Evolutionary conservation across 192 early-diverging fungal genomes (phyloP).

Genomic region (Coemansia sp.): DNA sequence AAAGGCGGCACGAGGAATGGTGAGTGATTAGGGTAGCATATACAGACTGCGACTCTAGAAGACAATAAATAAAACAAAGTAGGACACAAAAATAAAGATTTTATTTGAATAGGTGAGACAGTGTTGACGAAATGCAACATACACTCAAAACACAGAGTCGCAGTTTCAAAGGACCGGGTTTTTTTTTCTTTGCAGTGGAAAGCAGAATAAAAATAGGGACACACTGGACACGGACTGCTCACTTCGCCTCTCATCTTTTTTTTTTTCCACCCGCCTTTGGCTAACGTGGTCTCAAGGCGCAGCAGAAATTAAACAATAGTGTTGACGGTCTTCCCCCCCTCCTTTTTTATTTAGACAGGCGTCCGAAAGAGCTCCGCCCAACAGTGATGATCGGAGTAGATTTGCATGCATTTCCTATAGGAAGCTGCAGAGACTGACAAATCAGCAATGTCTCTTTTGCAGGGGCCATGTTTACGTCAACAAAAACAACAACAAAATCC

Average conservation of each 20-base stretch:
- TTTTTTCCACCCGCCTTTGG: neutral
- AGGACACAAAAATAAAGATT: neutral
- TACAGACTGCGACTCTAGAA: neutral
- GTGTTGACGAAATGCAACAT: neutral
- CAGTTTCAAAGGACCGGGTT: neutral
- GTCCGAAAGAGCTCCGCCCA: neutral
- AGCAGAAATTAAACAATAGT: neutral
- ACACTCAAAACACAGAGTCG: neutral
- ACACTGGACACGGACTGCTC: neutral
- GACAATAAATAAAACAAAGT: neutral
- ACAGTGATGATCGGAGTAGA: neutral
- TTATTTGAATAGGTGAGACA: too few species aligned
- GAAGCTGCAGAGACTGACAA: constrained; percentile 1
- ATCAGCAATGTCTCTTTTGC: neutral
- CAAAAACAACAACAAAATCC: neutral
- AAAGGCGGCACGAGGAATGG: neutral
- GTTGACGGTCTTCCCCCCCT: neutral
- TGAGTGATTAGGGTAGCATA: neutral
- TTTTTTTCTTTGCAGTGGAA: neutral
- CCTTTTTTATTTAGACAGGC: neutral
- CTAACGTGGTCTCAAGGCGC: neutral
- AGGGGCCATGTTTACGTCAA: neutral
- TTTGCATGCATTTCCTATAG: neutral
- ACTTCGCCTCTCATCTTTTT: neutral
- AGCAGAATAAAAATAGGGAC: neutral